Base-by-base conservation (phyloP, 2,329 filamentous ascomycete species). In the Alternaria brassicicola region DNA sequence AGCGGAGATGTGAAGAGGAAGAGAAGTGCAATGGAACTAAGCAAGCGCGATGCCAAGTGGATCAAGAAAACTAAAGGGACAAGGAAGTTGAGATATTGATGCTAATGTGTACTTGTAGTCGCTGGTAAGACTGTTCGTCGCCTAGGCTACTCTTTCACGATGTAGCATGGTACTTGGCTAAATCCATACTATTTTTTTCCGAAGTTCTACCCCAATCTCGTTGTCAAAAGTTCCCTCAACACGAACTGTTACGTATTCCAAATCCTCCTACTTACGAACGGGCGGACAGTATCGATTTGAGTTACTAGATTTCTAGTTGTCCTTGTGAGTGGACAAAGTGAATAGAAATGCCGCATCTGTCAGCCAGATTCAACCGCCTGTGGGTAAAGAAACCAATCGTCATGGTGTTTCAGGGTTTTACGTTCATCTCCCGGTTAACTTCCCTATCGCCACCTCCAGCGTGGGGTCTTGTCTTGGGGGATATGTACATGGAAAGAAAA, bases 21-120 rank as follows among this genome's bases (percentile, higher is more conserved):
- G 70, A 70, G 72, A 53, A 75, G 67, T 35, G 74, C 73, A 2
- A 63, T 76, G 6, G 66, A 75, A 55, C 46, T 76, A 33, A 41
- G 57, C 3, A 66, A 63, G 58, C 65, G 70, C 21, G 73, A 76
- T 66, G 71, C 73, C 0, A 51, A 31, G 48, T 76, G 72, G 72
- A 64, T 75, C 13, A 76, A 75, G 67, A 59, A 66, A 38, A 70
- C 67, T 3, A 25, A 33, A n/a, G 42, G 30, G 31, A 49, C 53
- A 6, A 61, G 54, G 42, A 38, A 39, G 33, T 25, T 47, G 38
- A 52, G 35, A 33, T 55, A 60, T 23, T 57, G 35, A 57, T 36
- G 6, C 6, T 25, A 15, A 38, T 35, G 26, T 21, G 9, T 50
- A 26, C 33, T 15, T 25, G 4, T 50, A 49, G 10, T 21, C 12